A percentile compares a stretch with the other conserved stretches of the same genome.
These are phyloP conservation scores for Neonectria ditissima DNA, from an alignment of 2,329 filamentous ascomycete genomes.

Conservation along the genomic window DNA sequence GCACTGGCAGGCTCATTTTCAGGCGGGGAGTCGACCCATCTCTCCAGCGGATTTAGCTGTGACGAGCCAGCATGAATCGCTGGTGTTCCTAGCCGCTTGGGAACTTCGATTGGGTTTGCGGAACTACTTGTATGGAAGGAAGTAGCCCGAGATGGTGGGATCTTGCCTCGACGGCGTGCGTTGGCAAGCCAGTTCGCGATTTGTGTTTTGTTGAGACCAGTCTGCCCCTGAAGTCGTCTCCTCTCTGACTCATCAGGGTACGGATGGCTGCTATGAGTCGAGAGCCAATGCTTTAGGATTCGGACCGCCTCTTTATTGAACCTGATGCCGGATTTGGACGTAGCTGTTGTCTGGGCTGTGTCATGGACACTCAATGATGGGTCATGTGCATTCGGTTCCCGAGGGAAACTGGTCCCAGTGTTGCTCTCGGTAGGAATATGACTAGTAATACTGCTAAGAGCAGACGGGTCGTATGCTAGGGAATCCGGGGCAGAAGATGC, in stretches of 20 bases:
- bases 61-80: constrained; percentile 31
- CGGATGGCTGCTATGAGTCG: constrained; percentile 78
- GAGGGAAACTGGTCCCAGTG: neutral
- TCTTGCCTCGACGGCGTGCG: constrained; percentile 81
- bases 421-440: neutral
- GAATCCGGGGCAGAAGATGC: neutral
- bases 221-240: constrained; percentile 76
- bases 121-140: neutral
- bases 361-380: neutral
- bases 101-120: constrained; percentile 65
- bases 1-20: constrained; percentile 47
- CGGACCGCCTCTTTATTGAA: constrained; percentile 79
- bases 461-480: neutral
- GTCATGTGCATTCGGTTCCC: neutral
- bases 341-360: neutral
- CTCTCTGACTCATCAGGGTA: constrained; percentile 88
- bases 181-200: constrained; percentile 94
- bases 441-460: neutral
- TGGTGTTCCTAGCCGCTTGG: constrained; percentile 53
- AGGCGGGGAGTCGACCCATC: constrained; percentile 48
- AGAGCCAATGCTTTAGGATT: constrained; percentile 82
- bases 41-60: constrained; percentile 39
- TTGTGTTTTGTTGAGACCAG: constrained; percentile 80
- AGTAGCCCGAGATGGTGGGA: constrained; percentile 42
- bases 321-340: constrained; percentile 19